These are phyloP conservation scores for Escovopsis sp. DNA, from an alignment of 2,329 filamentous ascomycete species.

Conservation along the genomic window DNA sequence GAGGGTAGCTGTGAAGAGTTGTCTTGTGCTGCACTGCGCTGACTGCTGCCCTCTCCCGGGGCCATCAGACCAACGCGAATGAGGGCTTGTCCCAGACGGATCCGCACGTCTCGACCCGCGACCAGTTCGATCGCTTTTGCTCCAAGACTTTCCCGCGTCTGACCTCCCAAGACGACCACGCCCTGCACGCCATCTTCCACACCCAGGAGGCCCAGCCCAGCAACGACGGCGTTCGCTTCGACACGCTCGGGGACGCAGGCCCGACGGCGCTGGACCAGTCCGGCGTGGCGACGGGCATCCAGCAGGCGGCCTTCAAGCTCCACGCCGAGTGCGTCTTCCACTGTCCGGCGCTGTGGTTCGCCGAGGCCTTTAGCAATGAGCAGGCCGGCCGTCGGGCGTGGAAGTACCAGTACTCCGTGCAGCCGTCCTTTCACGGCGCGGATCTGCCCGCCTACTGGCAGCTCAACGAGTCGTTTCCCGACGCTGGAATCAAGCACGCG, in stretches of 20 bases:
- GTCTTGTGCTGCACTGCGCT: too few species aligned
- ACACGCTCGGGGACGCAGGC: slow-evolving; percentile 20
- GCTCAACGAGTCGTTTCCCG: slow-evolving; percentile 12
- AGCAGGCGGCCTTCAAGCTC: slow-evolving; percentile 37
- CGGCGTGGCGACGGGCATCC: slow-evolving; percentile 33
- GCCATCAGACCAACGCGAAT: slow-evolving; percentile 21
- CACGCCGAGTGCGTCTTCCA: slow-evolving; percentile 39
- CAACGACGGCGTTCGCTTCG: slow-evolving; percentile 14
- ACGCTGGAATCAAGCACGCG: slow-evolving; percentile 16
- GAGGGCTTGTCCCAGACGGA: slow-evolving; percentile 23
- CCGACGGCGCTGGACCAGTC: slow-evolving; percentile 35
- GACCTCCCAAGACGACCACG: slow-evolving; percentile 14
- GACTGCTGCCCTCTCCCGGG: too few species aligned
- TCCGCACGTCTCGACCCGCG: slow-evolving; percentile 16
- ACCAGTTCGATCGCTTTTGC: slow-evolving; percentile 17
- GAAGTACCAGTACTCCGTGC: slow-evolving; percentile 34
- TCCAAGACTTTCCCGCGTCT: slow-evolving; percentile 18
- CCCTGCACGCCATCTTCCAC: slow-evolving; percentile 17
- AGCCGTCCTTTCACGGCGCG: slow-evolving; percentile 22
- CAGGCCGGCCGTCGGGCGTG: slow-evolving; percentile 18
- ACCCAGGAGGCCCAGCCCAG: slow-evolving; percentile 9
- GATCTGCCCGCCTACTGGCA: slow-evolving; percentile 23
- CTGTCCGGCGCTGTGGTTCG: slow-evolving; percentile 41
- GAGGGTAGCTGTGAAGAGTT: too few species aligned
- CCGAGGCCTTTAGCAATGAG: slow-evolving; percentile 25